Base-by-base conservation (phyloP, 345 rosid species). In the Cardiospermum halicacabum region DNA sequence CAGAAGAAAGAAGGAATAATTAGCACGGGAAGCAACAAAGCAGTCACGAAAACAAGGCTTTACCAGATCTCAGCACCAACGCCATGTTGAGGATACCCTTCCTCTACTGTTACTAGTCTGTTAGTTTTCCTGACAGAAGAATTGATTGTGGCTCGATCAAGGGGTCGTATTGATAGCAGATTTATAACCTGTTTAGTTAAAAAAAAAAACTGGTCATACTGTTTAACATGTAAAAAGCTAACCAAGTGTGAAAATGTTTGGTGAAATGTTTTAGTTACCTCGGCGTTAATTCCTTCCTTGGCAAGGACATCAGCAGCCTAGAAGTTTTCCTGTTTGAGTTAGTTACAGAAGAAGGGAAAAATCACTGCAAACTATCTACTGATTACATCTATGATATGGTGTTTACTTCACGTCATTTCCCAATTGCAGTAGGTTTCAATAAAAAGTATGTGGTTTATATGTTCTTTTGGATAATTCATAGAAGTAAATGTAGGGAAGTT, bases 61-160 rank as follows among this genome's bases (percentile, higher is more conserved):
- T 47, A 84, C 96, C 96, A 88, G 79, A 91, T 94, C 72, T 91
- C 99, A 53, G 99, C 96, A 18, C 99, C 93, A 53, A 94, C 86
- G 53, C 96, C 98, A 65, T 90, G 88, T 69, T 92, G 96, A 53
- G 97, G 96, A 71, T 88, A 88, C 53, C 91, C 97, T 86, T 90
- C 97, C 72, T 94, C 99, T 10, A 91, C 88, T 25, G 99, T 91
- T 24, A 94, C 92, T 67, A 94, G 84, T 69, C 99, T 81, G 85
- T 84, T 94, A 37, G 99, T 94, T 78, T 94, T 94, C 71, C 92
- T 82, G 16, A 94, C 97, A 40, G 99, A 94, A 59, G 86, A 78
- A 60, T 91, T 94, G 73, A 94, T 94, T 24, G 85, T 70, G 39
- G 83, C 67, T 84, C 94, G 81, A 80, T 89, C 96, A 4, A 92